Evolutionary conservation across 2,329 filamentous ascomycete species (phyloP).

Genomic region (Beauveria caledonica): DNA sequence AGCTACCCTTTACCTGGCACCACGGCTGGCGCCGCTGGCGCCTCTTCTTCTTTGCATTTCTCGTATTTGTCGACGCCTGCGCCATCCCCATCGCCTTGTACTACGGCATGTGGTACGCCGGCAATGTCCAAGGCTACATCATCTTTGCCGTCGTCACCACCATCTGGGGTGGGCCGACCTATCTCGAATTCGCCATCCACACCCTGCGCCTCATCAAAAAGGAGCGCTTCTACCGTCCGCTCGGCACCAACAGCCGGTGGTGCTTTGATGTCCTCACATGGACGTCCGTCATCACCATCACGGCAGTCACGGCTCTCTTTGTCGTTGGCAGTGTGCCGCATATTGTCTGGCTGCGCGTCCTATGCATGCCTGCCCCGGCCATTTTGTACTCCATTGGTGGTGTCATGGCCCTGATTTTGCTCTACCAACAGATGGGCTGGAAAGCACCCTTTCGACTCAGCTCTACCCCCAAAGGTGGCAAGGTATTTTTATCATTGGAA

Average conservation of each 20-base stretch:
- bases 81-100: slow-evolving; percentile 42
- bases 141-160: slow-evolving; percentile 46
- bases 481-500: slow-evolving; percentile 18
- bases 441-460: slow-evolving; percentile 54
- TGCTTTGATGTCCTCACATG: slow-evolving; percentile 42
- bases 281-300: slow-evolving; percentile 38
- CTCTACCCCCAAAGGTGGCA: slow-evolving; percentile 49
- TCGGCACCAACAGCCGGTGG: slow-evolving; percentile 39
- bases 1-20: slow-evolving; percentile 34
- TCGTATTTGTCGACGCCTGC: slow-evolving; percentile 37
- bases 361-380: slow-evolving; percentile 43
- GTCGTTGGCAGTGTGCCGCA: slow-evolving; percentile 44
- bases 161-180: slow-evolving; percentile 47
- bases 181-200: slow-evolving; percentile 43
- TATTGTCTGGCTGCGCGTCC: slow-evolving; percentile 38
- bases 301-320: slow-evolving; percentile 40
- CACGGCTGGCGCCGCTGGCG: slow-evolving; percentile 32
- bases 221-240: slow-evolving; percentile 40
- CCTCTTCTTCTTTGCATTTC: slow-evolving; percentile 38
- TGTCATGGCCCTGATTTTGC: slow-evolving; percentile 29
- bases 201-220: slow-evolving; percentile 40
- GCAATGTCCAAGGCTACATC: slow-evolving; percentile 30
- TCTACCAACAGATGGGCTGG: slow-evolving; percentile 29
- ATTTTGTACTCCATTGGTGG: slow-evolving; percentile 41
- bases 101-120: slow-evolving; percentile 39